Evolutionary conservation across 2,329 filamentous ascomycete species (phyloP).

Genomic region (Venturia oleaginea): DNA sequence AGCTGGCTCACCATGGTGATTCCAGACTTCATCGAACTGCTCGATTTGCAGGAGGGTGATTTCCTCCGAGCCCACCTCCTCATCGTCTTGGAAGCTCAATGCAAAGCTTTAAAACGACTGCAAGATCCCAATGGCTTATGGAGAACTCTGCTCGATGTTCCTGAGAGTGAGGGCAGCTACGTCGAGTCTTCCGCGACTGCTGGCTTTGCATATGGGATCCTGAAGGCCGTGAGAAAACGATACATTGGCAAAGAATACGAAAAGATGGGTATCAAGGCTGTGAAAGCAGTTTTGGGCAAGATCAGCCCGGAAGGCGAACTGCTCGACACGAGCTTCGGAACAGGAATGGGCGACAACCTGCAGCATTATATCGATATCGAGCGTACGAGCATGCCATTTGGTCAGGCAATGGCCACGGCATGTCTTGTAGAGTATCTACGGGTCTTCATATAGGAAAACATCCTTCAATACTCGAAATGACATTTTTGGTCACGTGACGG

Average conservation of each 20-base stretch:
- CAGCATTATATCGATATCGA: conserved; percentile 72
- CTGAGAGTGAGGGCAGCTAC: conserved; percentile 60
- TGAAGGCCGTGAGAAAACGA: conserved; percentile 62
- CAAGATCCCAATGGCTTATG: conserved; percentile 59
- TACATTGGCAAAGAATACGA: conserved; percentile 58
- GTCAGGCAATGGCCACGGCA: conserved; percentile 80
- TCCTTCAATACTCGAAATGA: neutral
- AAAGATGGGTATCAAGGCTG: conserved; percentile 53
- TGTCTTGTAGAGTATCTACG: conserved; percentile 61
- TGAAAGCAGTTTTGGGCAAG: conserved; percentile 57
- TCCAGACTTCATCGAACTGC: conserved; percentile 67
- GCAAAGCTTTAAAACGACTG: conserved; percentile 50
- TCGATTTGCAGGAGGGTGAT: conserved; percentile 52
- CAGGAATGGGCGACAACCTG: conserved; percentile 62
- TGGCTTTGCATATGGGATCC: conserved; percentile 70
- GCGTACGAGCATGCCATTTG: conserved; percentile 73
- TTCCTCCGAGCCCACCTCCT: conserved; percentile 52
- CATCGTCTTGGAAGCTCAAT: conserved; percentile 60
- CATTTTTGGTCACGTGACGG: neutral
- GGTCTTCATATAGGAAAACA: neutral
- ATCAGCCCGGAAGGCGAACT: conserved; percentile 62
- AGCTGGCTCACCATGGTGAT: conserved; percentile 77
- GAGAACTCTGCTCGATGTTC: conserved; percentile 64
- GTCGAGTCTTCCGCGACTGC: conserved; percentile 69
- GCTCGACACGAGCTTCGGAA: conserved; percentile 67